Conservation (phyloP, 345 rosid genomes). For the Boechera stricta region DNA sequence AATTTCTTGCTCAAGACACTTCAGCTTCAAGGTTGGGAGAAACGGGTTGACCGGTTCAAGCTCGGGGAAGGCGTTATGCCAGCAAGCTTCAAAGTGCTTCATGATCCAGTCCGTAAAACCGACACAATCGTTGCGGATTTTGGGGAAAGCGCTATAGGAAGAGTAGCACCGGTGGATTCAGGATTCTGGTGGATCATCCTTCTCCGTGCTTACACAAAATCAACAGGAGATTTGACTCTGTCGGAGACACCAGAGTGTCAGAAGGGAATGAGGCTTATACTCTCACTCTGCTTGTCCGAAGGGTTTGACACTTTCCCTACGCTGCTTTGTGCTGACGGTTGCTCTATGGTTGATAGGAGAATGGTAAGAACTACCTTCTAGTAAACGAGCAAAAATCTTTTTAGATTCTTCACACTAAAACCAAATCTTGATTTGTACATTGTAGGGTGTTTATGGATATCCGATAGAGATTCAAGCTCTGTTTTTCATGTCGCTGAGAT, state of each 20-base stretch:
- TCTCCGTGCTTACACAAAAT: constrained; percentile 81
- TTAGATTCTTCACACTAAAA: constrained; percentile 3
- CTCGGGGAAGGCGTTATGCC: constrained; percentile 89
- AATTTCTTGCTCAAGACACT: constrained; percentile 76
- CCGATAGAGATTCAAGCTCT: constrained; percentile 85
- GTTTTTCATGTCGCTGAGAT: constrained; percentile 72
- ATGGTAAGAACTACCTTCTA: constrained; percentile 54
- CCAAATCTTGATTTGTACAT: constrained; percentile 29
- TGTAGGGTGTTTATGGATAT: constrained; percentile 80
- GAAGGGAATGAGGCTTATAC: constrained; percentile 72
- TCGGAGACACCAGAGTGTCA: constrained; percentile 77
- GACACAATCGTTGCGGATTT: constrained; percentile 73
- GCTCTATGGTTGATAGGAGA: constrained; percentile 84
- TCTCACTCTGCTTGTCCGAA: constrained; percentile 69
- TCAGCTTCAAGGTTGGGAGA: constrained; percentile 80
- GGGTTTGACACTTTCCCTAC: constrained; percentile 87
- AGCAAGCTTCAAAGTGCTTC: constrained; percentile 83
- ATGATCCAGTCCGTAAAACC: constrained; percentile 65
- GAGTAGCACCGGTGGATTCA: constrained; percentile 87
- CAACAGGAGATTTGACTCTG: constrained; percentile 66
- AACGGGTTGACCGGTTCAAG: constrained; percentile 70
- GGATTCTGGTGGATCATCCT: constrained; percentile 92
- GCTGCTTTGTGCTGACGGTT: constrained; percentile 76
- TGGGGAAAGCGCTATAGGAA: constrained; percentile 80
- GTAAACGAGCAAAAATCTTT: neutral